Percentiles rank a stretch among this genome's conserved stretches.
Conservation (phyloP, 768 basidiomycete genomes). For the Podaxis sp. region DNA sequence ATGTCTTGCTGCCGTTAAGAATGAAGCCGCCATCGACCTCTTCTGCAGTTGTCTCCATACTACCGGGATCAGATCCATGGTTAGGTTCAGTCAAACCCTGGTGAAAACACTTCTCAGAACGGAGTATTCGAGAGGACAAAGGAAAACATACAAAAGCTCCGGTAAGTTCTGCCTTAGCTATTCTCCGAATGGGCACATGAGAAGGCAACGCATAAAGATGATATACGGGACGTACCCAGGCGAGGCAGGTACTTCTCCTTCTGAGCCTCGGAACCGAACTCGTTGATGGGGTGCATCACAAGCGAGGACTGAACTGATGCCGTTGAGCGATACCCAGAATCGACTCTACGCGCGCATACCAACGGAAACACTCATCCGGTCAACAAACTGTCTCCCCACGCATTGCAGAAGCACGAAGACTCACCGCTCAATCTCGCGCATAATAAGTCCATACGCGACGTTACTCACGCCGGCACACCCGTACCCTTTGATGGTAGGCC, state of each 20-base stretch:
- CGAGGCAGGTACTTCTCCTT: conserved; percentile 89
- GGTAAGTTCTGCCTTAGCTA: conserved; percentile 81
- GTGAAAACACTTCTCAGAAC: not conserved
- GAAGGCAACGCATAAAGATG: not conserved
- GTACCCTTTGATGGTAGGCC: conserved; percentile 90
- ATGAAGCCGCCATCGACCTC: conserved; percentile 85
- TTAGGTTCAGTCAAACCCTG: conserved; percentile 96
- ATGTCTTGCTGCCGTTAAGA: conserved; percentile 91
- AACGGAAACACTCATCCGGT: not conserved
- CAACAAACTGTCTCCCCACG: not conserved
- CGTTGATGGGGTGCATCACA: conserved; percentile 92
- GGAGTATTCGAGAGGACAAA: not conserved
- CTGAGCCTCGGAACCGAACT: conserved; percentile 87
- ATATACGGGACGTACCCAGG: conserved; percentile 51
- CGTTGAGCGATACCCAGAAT: conserved; percentile 94
- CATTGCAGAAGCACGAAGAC: conserved; percentile 12
- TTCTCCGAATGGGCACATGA: not conserved
- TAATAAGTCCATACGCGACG: conserved; percentile 93
- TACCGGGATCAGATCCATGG: conserved; percentile 94
- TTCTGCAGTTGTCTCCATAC: conserved; percentile 93
- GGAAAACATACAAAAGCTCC: conserved; percentile 84
- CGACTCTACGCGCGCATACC: conserved; percentile 55
- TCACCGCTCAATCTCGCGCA: conserved; percentile 89
- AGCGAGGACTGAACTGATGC: conserved; percentile 95
- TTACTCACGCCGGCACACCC: conserved; percentile 91